Base-by-base conservation (phyloP, 345 rosid species). In the Lumnitzera racemosa region DNA sequence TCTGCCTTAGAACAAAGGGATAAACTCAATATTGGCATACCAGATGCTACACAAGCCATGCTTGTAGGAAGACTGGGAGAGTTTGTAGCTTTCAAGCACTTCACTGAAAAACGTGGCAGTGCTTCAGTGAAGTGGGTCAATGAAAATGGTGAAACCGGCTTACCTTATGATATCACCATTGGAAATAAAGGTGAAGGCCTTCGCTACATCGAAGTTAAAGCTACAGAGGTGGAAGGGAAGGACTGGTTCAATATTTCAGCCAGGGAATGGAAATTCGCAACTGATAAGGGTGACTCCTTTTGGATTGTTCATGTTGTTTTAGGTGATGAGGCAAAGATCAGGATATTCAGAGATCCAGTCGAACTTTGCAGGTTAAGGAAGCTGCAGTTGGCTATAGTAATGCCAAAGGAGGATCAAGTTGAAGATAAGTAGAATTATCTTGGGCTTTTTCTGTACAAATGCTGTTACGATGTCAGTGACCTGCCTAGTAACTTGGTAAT, bases 231-330 rank as follows among this genome's bases (percentile, higher is more conserved):
- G n/a, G 74, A 68, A 1, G 73, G 76, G 55, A 92, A 87, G 75
- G 91, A 92, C 55, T 85, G 88, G 91, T 92, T 92, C 81, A 63
- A 66, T 43, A 80, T 92, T 63, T 61, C 98, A 17, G 72, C 65
- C 29, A 82, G 86, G 59, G 98, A 92, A 73, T 92, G 96, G 97
- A 83, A 87, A 66, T 87, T 83, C 56, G 96, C 96, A 53, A 65
- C 60, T 61, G 84, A 81, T 57, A 80, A 72, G 61, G 88, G 94
- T 46, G 85, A 77, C 15, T 55, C 67, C 58, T 89, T 76, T 78
- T 79, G 78, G 60, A 72, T 92, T 57, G 88, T 80, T 17, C 96
- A 77, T 69, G 91, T 88, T 13, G 4, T 67, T 51, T 78, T 87
- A 49, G 57, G 62, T 20, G 80, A 65, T 20, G 59, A 65, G 13